A percentile compares a stretch with the other conserved stretches of the same genome.
phyloP scores from a whole-genome alignment of 2,329 filamentous ascomycete species.

The Fusarium sp. region DNA sequence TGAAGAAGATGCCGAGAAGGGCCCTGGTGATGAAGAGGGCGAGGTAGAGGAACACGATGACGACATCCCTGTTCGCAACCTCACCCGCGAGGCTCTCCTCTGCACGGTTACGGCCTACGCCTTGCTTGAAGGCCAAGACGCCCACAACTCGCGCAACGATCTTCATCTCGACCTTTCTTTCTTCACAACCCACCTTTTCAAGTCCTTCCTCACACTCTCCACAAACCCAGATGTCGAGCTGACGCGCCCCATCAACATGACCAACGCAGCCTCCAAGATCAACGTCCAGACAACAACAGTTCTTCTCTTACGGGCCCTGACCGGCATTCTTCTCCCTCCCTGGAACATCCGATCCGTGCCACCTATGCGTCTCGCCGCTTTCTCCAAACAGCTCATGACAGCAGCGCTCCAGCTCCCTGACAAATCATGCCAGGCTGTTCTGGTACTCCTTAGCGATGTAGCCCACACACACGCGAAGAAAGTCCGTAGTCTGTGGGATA shows the following conservation, averaged over 20 bases:
- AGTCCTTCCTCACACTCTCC: slow-evolving; percentile 81
- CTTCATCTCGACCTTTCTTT: slow-evolving; percentile 93
- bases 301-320: slow-evolving; percentile 87
- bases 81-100: slow-evolving; percentile 87
- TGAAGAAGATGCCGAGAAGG: slow-evolving; percentile 66
- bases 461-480: slow-evolving; percentile 85
- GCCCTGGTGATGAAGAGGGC: slow-evolving; percentile 59
- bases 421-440: slow-evolving; percentile 84
- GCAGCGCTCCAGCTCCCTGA: slow-evolving; percentile 88
- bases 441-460: slow-evolving; percentile 83
- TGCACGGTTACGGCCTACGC: slow-evolving; percentile 97
- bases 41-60: slow-evolving; percentile 63
- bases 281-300: slow-evolving; percentile 97
- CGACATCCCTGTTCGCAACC: slow-evolving; percentile 71
- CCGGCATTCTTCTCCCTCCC: slow-evolving; percentile 81
- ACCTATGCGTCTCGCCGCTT: slow-evolving; percentile 87
- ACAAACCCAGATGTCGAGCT: slow-evolving; percentile 89
- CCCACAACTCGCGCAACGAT: slow-evolving; percentile 82
- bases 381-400: slow-evolving; percentile 90
- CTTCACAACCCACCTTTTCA: slow-evolving; percentile 95
- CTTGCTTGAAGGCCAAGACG: slow-evolving; percentile 94
- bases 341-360: slow-evolving; percentile 81
- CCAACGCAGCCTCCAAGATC: slow-evolving; percentile 72
- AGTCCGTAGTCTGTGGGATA: slow-evolving; percentile 90
- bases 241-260: slow-evolving; percentile 62